These are phyloP conservation scores for Clonostachys byssicola DNA, from an alignment of 2,329 filamentous ascomycete genomes.

Conservation along the genomic window DNA sequence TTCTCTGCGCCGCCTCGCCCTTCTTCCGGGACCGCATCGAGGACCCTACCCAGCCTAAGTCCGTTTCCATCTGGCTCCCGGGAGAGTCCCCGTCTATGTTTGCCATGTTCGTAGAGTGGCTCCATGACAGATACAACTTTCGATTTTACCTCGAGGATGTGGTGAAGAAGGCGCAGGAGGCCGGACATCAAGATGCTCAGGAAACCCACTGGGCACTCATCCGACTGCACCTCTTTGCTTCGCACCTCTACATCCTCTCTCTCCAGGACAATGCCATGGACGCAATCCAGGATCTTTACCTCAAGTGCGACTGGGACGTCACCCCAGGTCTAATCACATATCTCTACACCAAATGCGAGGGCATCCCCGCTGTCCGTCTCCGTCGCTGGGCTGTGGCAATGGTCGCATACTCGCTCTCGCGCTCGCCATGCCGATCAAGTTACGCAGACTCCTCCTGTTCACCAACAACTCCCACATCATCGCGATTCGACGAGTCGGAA, in stretches of 20 bases:
- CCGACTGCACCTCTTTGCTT: constrained; percentile 53
- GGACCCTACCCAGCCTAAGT: constrained; percentile 15
- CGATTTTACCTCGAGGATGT: constrained; percentile 35
- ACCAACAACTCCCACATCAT: constrained; percentile 10
- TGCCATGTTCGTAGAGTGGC: constrained; percentile 47
- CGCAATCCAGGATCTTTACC: constrained; percentile 53
- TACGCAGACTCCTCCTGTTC: constrained; percentile 4
- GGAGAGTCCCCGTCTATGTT: constrained; percentile 47
- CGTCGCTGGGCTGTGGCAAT: constrained; percentile 58
- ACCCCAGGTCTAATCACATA: constrained; percentile 44
- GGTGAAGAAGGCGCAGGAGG: constrained; percentile 19
- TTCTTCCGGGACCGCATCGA: constrained; percentile 45
- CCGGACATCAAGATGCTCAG: constrained; percentile 19
- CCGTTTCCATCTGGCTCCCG: constrained; percentile 31
- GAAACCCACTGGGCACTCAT: constrained; percentile 52
- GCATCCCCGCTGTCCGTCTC: constrained; percentile 42
- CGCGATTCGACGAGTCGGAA: constrained; percentile 17
- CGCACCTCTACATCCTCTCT: constrained; percentile 39
- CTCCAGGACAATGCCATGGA: constrained; percentile 57
- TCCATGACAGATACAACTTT: constrained; percentile 37
- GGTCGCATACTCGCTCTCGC: constrained; percentile 49
- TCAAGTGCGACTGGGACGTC: constrained; percentile 55
- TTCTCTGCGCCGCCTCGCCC: constrained; percentile 38
- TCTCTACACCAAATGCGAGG: constrained; percentile 49
- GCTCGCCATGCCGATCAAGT: too few relatives aligned